Evolutionary conservation across 1,139 yeast species (phyloP), one percentile per base, ranked within the genome.

Genomic region (Yamadazyma epiphylla): DNA sequence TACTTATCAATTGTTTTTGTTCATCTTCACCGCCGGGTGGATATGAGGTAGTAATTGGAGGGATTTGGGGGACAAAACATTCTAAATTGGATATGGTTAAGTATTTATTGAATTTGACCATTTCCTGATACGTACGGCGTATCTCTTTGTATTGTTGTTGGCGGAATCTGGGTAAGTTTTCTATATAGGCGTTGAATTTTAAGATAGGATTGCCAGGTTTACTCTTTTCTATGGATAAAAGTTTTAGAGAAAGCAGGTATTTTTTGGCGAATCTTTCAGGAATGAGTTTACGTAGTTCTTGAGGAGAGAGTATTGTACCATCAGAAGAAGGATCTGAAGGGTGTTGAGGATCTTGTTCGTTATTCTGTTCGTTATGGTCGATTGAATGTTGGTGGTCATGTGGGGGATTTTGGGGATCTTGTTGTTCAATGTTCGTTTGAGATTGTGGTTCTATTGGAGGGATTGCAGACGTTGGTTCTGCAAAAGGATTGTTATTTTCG

Each of bases 21-120:
- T 87, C 95, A 40, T 89, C 96, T 26, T 84, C 87, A 17, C 91
- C 86, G 31, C 86, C 87, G 10, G 78, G 64, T 5, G 95, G 95
- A 47, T 80, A 89, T 11, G 91, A 73, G 0, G 95, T 83, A 5
- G 64, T 67, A 1, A 91, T 66, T 24, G 70, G 65, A 0, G 97
- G 96, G 23, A 91, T 64, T 2, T 94, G 80, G 0, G 98, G 97
- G 4, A 94, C 91, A 58, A 91, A 88, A 38, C 94, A 89, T 55
- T 91, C 98, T 20, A 94, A 80, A 46, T 87, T 83, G 24, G 94
- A 84, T 14, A 81, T 77, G 36, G 79, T 76, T 42, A 89, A 64
- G 51, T 83, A 91, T 46, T 78, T 80, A 59, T 85, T 86, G 48
- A 94, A 77, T 43, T 78, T 76, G 26, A 73, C 74, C 41, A 88